phyloP scores from a whole-genome alignment of 2,329 filamentous ascomycete species.

The Cordyceps cicadae region DNA sequence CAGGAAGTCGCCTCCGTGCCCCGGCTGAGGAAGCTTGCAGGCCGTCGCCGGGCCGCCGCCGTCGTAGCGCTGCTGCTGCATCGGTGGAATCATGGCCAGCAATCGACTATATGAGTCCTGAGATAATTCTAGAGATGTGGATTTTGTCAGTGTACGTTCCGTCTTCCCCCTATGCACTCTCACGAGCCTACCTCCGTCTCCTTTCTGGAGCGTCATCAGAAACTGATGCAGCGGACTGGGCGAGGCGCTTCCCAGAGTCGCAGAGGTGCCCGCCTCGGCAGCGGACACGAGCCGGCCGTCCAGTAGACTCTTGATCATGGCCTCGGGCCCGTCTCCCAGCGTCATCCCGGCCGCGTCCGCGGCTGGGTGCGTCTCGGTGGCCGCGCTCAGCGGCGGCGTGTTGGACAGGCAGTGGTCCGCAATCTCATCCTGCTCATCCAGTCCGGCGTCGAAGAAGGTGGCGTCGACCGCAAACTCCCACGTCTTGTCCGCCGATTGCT shows the following conservation, averaged over 20 bases:
- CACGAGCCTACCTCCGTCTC: neutral
- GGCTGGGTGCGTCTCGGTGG: too few species aligned
- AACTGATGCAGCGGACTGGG: neutral
- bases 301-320: neutral
- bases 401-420: neutral
- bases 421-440: neutral
- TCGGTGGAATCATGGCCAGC: neutral
- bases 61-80: neutral
- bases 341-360: neutral
- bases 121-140: neutral
- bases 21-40: neutral
- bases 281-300: neutral
- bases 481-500: neutral
- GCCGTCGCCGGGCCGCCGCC: too few species aligned
- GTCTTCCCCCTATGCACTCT: too few species aligned
- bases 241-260: neutral
- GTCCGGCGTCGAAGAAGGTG: neutral
- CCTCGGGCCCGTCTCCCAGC: neutral
- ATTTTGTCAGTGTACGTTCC: neutral
- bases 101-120: slow-evolving; percentile 5
- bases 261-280: neutral
- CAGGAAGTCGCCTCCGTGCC: neutral
- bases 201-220: neutral
- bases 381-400: neutral
- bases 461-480: slow-evolving; percentile 1